Conservation (phyloP, 208 protist species). For the Acanthamoeba quina region DNA sequence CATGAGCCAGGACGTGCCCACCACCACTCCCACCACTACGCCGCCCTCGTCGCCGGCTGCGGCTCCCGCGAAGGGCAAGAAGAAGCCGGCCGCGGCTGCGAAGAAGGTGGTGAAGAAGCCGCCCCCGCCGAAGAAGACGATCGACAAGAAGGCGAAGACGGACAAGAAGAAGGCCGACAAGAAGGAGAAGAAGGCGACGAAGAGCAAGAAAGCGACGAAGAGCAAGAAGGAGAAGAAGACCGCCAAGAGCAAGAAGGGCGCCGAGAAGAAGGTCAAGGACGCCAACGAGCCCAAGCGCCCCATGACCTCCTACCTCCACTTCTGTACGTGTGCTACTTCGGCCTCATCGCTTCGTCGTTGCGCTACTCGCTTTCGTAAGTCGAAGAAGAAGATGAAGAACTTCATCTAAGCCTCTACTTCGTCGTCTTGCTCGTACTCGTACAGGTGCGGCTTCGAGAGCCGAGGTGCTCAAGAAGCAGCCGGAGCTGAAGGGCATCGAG, state of each 20-base stretch:
- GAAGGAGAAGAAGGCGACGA: neutral
- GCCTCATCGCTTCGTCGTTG: neutral
- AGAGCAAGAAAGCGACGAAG: neutral
- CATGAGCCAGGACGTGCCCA: no score
- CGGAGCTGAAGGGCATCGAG: neutral
- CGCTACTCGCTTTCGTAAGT: neutral
- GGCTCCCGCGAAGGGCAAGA: neutral
- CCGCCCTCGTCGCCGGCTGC: neutral
- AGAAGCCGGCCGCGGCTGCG: neutral
- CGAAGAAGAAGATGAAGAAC: neutral
- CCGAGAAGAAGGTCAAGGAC: neutral
- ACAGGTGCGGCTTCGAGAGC: neutral
- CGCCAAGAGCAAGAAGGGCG: neutral
- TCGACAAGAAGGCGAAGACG: constrained; percentile 1
- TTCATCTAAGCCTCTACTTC: neutral
- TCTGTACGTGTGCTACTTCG: constrained; percentile 3
- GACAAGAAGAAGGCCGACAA: neutral
- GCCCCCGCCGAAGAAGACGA: neutral
- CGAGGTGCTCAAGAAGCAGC: constrained; percentile 18
- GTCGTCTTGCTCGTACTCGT: neutral
- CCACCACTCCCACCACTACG: neutral
- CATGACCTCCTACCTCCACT: neutral
- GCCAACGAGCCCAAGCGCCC: constrained; percentile 19
- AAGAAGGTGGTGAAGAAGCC: neutral
- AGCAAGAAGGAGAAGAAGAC: neutral